phyloP scores from a whole-genome alignment of 2,329 filamentous ascomycete species.

The Canariomyces notabilis region DNA sequence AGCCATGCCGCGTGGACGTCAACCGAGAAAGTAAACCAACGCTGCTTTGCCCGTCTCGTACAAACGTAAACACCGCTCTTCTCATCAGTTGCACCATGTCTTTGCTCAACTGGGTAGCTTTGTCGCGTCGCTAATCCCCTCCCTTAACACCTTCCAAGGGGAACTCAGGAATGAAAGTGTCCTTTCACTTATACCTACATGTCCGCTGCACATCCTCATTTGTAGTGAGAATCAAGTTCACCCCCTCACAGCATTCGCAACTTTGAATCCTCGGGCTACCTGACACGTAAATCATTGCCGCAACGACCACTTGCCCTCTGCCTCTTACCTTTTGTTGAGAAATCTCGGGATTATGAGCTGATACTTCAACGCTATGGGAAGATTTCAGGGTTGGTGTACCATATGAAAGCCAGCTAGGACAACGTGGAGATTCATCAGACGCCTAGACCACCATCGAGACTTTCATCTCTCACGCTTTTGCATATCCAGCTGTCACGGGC shows the following conservation, averaged over 20 bases:
- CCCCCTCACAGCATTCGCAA: background rate
- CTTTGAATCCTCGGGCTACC: too few species aligned
- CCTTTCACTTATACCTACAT: too few species aligned
- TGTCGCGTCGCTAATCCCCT: too few species aligned
- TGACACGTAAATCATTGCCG: too few species aligned
- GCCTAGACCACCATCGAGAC: background rate
- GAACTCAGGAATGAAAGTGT: too few species aligned
- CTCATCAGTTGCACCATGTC: too few species aligned
- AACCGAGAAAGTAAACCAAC: background rate
- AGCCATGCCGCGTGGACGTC: background rate
- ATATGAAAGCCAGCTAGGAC: background rate
- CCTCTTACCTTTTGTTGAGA: background rate
- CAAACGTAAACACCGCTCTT: too few species aligned
- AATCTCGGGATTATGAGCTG: background rate
- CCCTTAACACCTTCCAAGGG: too few species aligned
- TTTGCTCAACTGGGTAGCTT: too few species aligned
- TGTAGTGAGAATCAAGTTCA: too few species aligned
- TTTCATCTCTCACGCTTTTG: too few species aligned
- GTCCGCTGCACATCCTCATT: too few species aligned
- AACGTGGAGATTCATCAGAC: slow-evolving; percentile 5
- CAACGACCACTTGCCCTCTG: background rate
- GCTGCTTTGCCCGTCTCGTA: background rate
- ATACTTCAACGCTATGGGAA: background rate
- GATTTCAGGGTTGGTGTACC: background rate
- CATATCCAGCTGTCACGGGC: slow-evolving; percentile 7